Evolutionary conservation across 371 early-diverging fungal species (phyloP).

Genomic region (Zychaea mexicana): DNA sequence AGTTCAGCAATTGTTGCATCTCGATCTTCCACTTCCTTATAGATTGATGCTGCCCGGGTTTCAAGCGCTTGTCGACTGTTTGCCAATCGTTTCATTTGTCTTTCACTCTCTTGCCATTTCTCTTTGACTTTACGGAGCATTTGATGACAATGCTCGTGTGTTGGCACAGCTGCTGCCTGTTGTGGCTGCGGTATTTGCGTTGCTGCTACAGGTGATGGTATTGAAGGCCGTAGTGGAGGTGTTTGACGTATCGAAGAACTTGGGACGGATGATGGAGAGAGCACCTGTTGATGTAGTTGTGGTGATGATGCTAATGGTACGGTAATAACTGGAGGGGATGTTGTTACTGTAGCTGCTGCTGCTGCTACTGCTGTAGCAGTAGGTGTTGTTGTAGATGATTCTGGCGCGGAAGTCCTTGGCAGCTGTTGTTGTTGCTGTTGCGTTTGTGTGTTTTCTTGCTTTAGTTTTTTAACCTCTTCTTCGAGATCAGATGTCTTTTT

Average conservation of each 20-base stretch:
- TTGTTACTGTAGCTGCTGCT: background rate
- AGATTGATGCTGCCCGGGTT: background rate
- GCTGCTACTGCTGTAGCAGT: background rate
- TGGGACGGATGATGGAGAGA: too few species aligned
- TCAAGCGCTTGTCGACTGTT: background rate
- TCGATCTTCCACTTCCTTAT: background rate
- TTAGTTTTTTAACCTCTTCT: background rate
- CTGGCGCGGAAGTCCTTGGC: too few species aligned
- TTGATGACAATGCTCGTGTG: background rate
- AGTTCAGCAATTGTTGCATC: background rate
- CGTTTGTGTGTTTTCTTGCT: background rate
- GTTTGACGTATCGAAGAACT: background rate
- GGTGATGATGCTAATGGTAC: background rate
- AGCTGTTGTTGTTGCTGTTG: background rate
- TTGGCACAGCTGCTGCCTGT: background rate
- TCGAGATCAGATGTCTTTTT: background rate
- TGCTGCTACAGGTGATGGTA: background rate
- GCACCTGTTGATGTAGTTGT: background rate
- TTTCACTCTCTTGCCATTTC: background rate
- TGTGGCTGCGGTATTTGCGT: background rate
- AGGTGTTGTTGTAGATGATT: too few species aligned
- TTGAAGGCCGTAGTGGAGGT: background rate
- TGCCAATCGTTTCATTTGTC: conserved; percentile 3
- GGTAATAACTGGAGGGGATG: background rate
- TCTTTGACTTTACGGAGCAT: background rate